Evolutionary conservation across 2,329 filamentous ascomycete species (phyloP).

Genomic region (Pseudogymnoascus sp.): DNA sequence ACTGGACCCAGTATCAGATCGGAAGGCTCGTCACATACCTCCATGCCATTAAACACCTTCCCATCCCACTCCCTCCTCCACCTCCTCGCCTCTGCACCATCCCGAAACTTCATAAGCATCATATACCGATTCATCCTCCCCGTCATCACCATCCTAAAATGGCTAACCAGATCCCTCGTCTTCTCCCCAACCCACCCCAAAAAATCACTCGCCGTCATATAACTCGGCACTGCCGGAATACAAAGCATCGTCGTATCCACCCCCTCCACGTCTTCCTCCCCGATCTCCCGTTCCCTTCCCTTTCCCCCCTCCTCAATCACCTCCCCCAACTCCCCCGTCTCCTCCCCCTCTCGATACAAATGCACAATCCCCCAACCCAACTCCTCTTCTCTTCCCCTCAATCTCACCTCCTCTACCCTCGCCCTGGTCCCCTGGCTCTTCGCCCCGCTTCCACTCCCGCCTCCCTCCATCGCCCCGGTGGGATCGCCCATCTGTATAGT

Average conservation of each 20-base stretch:
- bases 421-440: conserved; percentile 55
- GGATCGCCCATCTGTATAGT: conserved; percentile 62
- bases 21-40: conserved; percentile 44
- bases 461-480: conserved; percentile 27
- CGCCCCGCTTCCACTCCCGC: conserved; percentile 27
- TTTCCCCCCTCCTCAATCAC: conserved; percentile 21
- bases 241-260: conserved; percentile 63
- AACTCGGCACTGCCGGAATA: conserved; percentile 88
- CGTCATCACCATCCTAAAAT: conserved; percentile 91
- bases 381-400: conserved; percentile 58
- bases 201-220: conserved; percentile 85
- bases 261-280: conserved; percentile 23
- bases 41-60: conserved; percentile 84
- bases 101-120: conserved; percentile 88
- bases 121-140: conserved; percentile 84
- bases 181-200: conserved; percentile 84
- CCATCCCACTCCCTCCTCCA: conserved; percentile 90
- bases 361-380: conserved; percentile 90
- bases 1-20: conserved; percentile 4
- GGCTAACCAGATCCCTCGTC: conserved; percentile 77
- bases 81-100: conserved; percentile 60
- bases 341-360: conserved; percentile 77
- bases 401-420: conserved; percentile 61
- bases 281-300: conserved; percentile 20
- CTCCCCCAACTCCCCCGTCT: conserved; percentile 50